Evolutionary conservation across 1,284 basidiomycete genomes (phyloP).

Genomic region (Cutaneotrichosporon dermatis): DNA sequence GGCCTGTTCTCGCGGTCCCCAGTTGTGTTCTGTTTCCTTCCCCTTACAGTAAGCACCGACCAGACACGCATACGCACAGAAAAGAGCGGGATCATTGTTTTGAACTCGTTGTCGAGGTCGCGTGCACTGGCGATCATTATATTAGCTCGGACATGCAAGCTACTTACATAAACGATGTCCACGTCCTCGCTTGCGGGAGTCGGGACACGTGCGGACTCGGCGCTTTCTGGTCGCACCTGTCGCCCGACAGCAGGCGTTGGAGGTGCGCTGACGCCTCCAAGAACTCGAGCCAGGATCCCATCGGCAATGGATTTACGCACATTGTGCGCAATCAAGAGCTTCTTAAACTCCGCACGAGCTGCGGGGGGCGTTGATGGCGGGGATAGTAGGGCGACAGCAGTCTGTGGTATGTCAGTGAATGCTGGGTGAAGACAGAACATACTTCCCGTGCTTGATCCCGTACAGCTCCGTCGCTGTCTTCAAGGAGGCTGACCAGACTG

Average conservation of each 20-base stretch:
- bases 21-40: constrained; percentile 96
- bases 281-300: constrained; percentile 49
- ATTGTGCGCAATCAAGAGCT: constrained; percentile 75
- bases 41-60: constrained; percentile 55
- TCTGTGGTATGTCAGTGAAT: constrained; percentile 43
- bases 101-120: constrained; percentile 82
- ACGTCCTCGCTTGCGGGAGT: constrained; percentile 51
- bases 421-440: constrained; percentile 6
- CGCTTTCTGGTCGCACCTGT: not conserved
- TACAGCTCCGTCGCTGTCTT: constrained; percentile 86
- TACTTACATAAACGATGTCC: constrained; percentile 65
- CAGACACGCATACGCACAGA: constrained; percentile 58
- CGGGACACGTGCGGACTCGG: not conserved
- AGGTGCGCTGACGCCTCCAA: constrained; percentile 26
- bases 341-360: constrained; percentile 88
- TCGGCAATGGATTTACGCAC: constrained; percentile 76
- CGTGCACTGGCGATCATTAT: constrained; percentile 70
- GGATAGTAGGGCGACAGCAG: constrained; percentile 78
- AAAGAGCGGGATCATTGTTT: constrained; percentile 65
- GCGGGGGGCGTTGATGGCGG: constrained; percentile 73
- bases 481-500: constrained; percentile 73
- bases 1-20: constrained; percentile 75
- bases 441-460: constrained; percentile 69
- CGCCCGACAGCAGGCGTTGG: not conserved
- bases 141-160: constrained; percentile 2